Evolutionary conservation across 2,329 filamentous ascomycete genomes (phyloP).

Genomic region (Neodidymelliopsis sp.): DNA sequence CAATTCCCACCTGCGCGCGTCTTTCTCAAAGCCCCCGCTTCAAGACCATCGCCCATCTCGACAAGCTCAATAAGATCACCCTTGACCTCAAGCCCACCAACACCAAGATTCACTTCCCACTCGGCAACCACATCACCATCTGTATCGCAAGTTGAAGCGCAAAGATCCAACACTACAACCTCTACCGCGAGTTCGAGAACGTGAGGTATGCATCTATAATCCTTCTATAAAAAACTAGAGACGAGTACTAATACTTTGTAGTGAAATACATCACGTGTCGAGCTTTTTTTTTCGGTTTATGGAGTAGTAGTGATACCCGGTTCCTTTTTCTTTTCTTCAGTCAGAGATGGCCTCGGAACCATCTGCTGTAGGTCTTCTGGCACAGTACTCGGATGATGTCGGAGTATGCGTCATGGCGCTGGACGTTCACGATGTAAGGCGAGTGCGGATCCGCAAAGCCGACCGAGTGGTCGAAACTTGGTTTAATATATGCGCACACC

Average conservation of each 20-base stretch:
- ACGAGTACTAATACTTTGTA: background rate
- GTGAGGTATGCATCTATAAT: background rate
- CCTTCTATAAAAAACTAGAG: background rate
- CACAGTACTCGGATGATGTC: background rate
- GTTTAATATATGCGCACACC: no score
- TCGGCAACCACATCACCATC: slow-evolving; percentile 11
- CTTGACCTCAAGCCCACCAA: slow-evolving; percentile 9
- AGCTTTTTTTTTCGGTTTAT: background rate
- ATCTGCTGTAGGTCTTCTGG: no score
- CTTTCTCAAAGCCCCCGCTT: slow-evolving; percentile 30
- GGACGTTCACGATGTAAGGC: slow-evolving; percentile 2
- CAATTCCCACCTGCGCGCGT: slow-evolving; percentile 40
- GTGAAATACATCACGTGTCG: background rate
- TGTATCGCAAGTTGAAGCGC: slow-evolving; percentile 3
- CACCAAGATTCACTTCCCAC: slow-evolving; percentile 15
- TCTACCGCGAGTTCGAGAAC: slow-evolving; percentile 3
- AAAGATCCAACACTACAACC: slow-evolving; percentile 1
- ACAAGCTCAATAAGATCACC: slow-evolving; percentile 17
- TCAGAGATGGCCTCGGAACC: background rate
- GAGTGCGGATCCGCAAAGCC: slow-evolving; percentile 15
- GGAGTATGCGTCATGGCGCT: slow-evolving; percentile 10
- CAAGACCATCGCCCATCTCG: slow-evolving; percentile 4
- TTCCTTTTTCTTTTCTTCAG: background rate
- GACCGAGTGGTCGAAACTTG: no score
- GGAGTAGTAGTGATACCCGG: background rate